Conservation (phyloP, 176 grass and related monocot species). For the Lolium perenne region DNA sequence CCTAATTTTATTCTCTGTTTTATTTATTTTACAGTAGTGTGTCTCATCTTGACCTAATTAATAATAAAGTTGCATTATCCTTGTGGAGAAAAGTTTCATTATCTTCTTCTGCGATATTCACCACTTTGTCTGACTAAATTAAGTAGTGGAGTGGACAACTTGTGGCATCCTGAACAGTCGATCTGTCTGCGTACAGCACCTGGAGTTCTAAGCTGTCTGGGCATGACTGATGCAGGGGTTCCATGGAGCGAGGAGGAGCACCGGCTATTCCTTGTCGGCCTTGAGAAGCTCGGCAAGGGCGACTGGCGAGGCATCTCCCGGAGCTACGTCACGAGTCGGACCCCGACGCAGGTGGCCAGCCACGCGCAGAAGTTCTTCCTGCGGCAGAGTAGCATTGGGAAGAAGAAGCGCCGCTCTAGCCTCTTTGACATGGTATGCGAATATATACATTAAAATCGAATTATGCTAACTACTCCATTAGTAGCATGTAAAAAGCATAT, state of each 20-base stretch:
- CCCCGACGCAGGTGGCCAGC: constrained; percentile 96
- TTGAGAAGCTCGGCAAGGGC: constrained; percentile 85
- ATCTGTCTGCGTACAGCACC: not conserved
- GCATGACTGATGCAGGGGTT: constrained; percentile 56
- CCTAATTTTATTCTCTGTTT: not conserved
- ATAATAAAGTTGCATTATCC: constrained; percentile 47
- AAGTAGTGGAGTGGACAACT: not conserved
- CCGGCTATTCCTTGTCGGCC: constrained; percentile 73
- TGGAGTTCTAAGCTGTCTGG: not conserved
- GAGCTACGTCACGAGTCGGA: constrained; percentile 82
- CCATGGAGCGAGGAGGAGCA: constrained; percentile 96
- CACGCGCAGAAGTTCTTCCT: constrained; percentile 98
- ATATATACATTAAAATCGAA: no score
- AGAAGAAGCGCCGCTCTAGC: constrained; percentile 92
- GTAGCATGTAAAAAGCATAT: not conserved
- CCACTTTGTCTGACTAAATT: not conserved
- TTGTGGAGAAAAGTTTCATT: not conserved
- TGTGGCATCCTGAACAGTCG: constrained; percentile 16
- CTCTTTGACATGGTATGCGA: constrained; percentile 80
- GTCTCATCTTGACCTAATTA: constrained; percentile 33
- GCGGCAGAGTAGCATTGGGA: constrained; percentile 69
- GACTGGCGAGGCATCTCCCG: constrained; percentile 94
- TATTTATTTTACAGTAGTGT: not conserved
- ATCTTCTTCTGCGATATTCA: constrained; percentile 20
- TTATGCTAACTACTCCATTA: no score